These are phyloP conservation scores for Cubamyces sp. DNA, from an alignment of 768 basidiomycete genomes.

Conservation along the genomic window DNA sequence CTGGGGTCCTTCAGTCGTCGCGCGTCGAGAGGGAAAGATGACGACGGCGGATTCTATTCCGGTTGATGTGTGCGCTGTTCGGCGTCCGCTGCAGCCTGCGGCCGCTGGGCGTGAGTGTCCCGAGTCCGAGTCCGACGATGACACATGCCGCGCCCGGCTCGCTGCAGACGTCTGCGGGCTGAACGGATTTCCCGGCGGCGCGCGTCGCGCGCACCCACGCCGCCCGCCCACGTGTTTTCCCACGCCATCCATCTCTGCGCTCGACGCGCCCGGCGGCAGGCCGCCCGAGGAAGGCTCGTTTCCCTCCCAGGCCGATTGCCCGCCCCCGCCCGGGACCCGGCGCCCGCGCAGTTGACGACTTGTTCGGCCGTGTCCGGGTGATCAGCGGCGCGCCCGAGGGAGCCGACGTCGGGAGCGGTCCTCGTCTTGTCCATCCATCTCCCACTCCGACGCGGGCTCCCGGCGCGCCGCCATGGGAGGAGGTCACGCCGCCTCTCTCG, in stretches of 20 bases:
- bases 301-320: slow-evolving; percentile 1
- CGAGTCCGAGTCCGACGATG: slow-evolving; percentile 17
- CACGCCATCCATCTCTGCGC: slow-evolving; percentile 22
- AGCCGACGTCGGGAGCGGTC: neutral
- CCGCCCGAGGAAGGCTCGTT: neutral
- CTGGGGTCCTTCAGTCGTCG: slow-evolving; percentile 11
- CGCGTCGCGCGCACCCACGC: slow-evolving; percentile 19
- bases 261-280: slow-evolving; percentile 20
- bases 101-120: no score
- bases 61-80: slow-evolving; percentile 24
- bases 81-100: no score
- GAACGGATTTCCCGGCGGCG: slow-evolving; percentile 18
- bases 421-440: neutral
- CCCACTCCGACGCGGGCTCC: slow-evolving; percentile 5
- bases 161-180: slow-evolving; percentile 13
- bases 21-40: no score
- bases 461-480: slow-evolving; percentile 2
- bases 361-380: neutral
- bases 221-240: slow-evolving; percentile 32
- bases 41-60: slow-evolving; percentile 13
- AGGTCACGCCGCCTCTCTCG: neutral
- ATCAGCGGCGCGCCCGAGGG: neutral
- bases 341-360: neutral
- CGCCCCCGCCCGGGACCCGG: slow-evolving; percentile 7
- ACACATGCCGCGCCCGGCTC: slow-evolving; percentile 20